Percentiles rank a stretch among this genome's conserved stretches.
phyloP scores from a whole-genome alignment of 169 alveolate species.

The Plasmodium vinckei region DNA sequence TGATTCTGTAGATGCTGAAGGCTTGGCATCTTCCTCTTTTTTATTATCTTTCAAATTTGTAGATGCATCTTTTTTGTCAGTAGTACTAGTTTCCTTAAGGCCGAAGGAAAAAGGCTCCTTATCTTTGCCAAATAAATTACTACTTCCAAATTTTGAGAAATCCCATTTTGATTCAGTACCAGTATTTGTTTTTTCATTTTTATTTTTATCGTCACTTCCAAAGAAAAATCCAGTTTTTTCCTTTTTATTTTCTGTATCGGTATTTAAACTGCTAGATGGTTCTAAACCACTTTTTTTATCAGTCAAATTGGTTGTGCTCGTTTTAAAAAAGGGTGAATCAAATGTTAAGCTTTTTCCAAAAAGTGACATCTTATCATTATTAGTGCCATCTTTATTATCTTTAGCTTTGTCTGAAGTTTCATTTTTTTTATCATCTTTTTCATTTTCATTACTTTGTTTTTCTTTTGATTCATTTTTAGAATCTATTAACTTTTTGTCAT shows the following conservation, averaged over 20 bases:
- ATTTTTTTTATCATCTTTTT: neutral
- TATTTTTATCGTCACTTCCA: neutral
- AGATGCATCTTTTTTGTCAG: constrained; percentile 4
- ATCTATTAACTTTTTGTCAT: neutral
- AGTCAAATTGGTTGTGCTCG: neutral
- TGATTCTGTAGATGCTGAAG: constrained; percentile 1
- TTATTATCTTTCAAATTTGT: constrained; percentile 3
- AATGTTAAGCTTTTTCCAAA: constrained; percentile 18
- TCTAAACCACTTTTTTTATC: constrained; percentile 6
- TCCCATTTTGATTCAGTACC: neutral
- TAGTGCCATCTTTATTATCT: neutral
- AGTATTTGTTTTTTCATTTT: constrained; percentile 8
- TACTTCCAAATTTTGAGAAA: neutral
- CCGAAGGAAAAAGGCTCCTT: constrained; percentile 1
- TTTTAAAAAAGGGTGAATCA: constrained; percentile 24
- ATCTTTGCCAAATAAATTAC: constrained; percentile 7
- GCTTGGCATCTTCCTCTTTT: constrained; percentile 4
- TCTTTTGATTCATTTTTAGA: neutral
- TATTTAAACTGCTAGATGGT: constrained; percentile 2
- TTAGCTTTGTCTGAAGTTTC: neutral
- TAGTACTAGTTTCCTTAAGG: constrained; percentile 7
- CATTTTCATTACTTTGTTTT: neutral
- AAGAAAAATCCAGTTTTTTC: neutral
- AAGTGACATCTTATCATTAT: neutral
- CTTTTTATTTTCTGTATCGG: neutral